Evolutionary conservation across 805 yeast genomes (phyloP).

Genomic region (Deakozyma indianensis): DNA sequence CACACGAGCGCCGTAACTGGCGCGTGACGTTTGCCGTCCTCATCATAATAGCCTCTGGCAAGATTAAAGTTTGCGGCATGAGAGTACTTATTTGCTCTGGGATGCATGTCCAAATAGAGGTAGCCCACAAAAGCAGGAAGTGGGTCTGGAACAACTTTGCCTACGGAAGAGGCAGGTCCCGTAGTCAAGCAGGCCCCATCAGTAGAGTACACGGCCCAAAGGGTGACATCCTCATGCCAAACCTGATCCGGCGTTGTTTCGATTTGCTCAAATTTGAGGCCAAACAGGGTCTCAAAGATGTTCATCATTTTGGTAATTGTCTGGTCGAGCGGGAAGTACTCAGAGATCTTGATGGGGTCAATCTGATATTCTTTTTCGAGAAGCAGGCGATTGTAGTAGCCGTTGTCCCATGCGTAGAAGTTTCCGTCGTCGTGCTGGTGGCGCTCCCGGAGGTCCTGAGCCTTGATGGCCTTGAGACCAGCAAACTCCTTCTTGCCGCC

Average conservation of each 20-base stretch:
- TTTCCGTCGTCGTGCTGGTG: slow-evolving; percentile 26
- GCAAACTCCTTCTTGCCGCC: slow-evolving; percentile 42
- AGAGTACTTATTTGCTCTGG: slow-evolving; percentile 75
- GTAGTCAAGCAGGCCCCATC: not conserved
- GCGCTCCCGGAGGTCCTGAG: slow-evolving; percentile 32
- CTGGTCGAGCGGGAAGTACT: slow-evolving; percentile 61
- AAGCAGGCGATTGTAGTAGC: slow-evolving; percentile 49
- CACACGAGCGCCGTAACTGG: slow-evolving; percentile 75
- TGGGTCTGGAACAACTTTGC: slow-evolving; percentile 41
- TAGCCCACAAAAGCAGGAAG: slow-evolving; percentile 59
- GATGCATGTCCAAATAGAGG: slow-evolving; percentile 69
- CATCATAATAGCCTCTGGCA: slow-evolving; percentile 40
- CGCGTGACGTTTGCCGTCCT: slow-evolving; percentile 34
- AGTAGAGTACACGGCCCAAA: slow-evolving; percentile 29
- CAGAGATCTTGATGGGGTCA: slow-evolving; percentile 56
- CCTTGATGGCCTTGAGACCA: slow-evolving; percentile 36
- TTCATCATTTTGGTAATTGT: slow-evolving; percentile 56
- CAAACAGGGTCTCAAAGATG: slow-evolving; percentile 56
- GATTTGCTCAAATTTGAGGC: slow-evolving; percentile 47
- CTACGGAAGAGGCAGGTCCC: slow-evolving; percentile 20
- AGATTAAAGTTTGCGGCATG: slow-evolving; percentile 79
- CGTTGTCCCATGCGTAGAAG: slow-evolving; percentile 60
- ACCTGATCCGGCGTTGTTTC: slow-evolving; percentile 30
- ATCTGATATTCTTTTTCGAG: slow-evolving; percentile 58
- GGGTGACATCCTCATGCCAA: slow-evolving; percentile 74